A percentile compares a stretch with the other conserved stretches of the same genome.
Evolutionary conservation across 768 basidiomycete species (phyloP).

Genomic region (Mycena venus): DNA sequence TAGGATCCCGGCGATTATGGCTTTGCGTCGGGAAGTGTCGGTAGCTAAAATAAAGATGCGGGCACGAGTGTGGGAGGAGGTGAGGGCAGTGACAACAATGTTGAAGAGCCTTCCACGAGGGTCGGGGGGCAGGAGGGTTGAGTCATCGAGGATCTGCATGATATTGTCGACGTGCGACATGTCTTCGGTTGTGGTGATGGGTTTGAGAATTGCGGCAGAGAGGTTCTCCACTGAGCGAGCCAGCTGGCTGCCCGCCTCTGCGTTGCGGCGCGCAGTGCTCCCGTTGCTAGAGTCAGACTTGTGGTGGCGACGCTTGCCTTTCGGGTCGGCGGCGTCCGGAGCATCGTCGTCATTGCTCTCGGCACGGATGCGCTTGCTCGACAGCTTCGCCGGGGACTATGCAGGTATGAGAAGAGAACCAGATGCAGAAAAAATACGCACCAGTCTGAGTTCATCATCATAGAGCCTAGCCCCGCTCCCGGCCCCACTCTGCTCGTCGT

Average conservation of each 20-base stretch:
- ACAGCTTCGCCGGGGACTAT: background rate
- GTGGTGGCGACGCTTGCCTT: background rate
- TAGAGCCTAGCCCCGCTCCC: no score
- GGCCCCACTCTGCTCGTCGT: background rate
- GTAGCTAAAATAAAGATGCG: background rate
- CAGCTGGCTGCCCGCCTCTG: no score
- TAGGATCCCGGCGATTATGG: background rate
- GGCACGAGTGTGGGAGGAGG: background rate
- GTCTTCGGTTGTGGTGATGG: background rate
- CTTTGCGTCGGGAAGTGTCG: background rate
- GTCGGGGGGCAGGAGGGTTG: background rate
- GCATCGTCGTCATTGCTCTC: background rate
- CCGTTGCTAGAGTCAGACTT: background rate
- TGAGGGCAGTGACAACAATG: background rate
- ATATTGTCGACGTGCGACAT: background rate
- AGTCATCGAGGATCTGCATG: background rate
- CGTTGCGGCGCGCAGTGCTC: background rate
- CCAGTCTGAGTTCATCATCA: background rate
- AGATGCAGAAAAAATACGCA: background rate
- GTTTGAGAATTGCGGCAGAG: background rate
- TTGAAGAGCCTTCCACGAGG: background rate
- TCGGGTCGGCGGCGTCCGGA: background rate
- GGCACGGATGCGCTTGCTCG: background rate
- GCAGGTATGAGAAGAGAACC: background rate
- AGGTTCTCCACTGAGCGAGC: background rate